Evolutionary conservation across 805 yeast genomes (phyloP), one percentile per base, ranked within the genome.

Genomic region (Komagataella mondaviorum): DNA sequence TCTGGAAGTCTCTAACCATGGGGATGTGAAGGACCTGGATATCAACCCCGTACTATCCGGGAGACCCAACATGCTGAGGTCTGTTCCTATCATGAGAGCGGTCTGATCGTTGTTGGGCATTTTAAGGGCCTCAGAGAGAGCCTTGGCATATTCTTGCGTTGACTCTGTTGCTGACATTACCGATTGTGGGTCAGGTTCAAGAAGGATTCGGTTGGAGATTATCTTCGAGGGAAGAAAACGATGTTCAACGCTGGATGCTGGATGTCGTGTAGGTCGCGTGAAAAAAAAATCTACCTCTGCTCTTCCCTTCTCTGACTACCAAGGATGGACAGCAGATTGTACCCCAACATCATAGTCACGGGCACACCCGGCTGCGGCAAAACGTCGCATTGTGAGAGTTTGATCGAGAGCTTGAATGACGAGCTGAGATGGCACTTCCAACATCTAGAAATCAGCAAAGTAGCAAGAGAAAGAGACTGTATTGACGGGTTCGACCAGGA

Each of bases 301-400:
- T 45, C 24, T 45, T 45, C 14, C 24, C n/a, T 45, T n/a, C 24
- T n/a, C 24, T 20, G 17, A 14, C 18, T 17, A 8, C n/a, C 12
- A 23, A 47, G 1, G 10, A 65, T 64, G 67, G 51, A 59, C 46
- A 54, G 45, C 47, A 68, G 76, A 60, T 60, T 55, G 44, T 57
- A 67, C 23, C 83, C 96, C 6, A 93, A 93, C 64, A 81, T 93
- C 46, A 78, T 93, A 45, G 77, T 93, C 48, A 93, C 98, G 2
- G 99, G 99, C 3, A 91, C 98, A 3, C 99, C 99, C 22, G 83
- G 95, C 0, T 84, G 93, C 55, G 96, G 96, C 10, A 88, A 88
- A 60, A 76, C 93, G 1, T 78, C 88, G 16, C 95, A 86, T 62
- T 61, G 70, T 0, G 80, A 80, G 57, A 68, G 71, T 51, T 70